These are phyloP conservation scores for Venturia asperata DNA, from an alignment of 2,329 filamentous ascomycete genomes.

Conservation along the genomic window DNA sequence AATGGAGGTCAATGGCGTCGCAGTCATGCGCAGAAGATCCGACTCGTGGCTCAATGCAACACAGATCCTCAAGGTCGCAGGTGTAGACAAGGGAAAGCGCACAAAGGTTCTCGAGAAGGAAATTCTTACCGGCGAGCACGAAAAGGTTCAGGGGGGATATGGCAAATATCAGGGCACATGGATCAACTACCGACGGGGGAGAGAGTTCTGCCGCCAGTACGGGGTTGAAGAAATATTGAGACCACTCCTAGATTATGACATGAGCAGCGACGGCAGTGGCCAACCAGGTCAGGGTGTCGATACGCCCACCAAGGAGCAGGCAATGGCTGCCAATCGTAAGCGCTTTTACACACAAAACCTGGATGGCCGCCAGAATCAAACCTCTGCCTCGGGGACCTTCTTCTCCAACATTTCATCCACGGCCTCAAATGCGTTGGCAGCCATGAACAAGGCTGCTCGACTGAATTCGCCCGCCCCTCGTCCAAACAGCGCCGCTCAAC, in stretches of 20 bases:
- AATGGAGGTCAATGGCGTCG: conserved; percentile 90
- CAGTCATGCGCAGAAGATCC: conserved; percentile 89
- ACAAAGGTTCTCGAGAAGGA: conserved; percentile 98
- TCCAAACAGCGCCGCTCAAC: conserved; percentile 49
- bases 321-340: conserved; percentile 88
- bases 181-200: conserved; percentile 88
- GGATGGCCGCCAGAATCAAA: conserved; percentile 53
- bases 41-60: conserved; percentile 98
- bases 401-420: conserved; percentile 96
- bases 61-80: conserved; percentile 94
- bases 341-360: conserved; percentile 74
- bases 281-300: conserved; percentile 70
- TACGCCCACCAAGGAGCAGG: conserved; percentile 96
- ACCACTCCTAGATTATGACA: conserved; percentile 72
- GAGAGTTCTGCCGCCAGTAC: conserved; percentile 80
- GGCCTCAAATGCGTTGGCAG: conserved; percentile 85
- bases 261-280: conserved; percentile 63
- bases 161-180: conserved; percentile 99
- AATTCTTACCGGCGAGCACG: conserved; percentile 90
- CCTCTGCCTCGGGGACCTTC: conserved; percentile 67
- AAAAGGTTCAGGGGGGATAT: conserved; percentile 97
- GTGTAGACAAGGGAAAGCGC: conserved; percentile 93
- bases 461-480: conserved; percentile 80
- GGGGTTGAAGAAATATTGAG: conserved; percentile 69
- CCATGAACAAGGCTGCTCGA: conserved; percentile 85